Evolutionary conservation across 2,329 filamentous ascomycete species (phyloP).

Genomic region (Penicillium sclerotiorum): DNA sequence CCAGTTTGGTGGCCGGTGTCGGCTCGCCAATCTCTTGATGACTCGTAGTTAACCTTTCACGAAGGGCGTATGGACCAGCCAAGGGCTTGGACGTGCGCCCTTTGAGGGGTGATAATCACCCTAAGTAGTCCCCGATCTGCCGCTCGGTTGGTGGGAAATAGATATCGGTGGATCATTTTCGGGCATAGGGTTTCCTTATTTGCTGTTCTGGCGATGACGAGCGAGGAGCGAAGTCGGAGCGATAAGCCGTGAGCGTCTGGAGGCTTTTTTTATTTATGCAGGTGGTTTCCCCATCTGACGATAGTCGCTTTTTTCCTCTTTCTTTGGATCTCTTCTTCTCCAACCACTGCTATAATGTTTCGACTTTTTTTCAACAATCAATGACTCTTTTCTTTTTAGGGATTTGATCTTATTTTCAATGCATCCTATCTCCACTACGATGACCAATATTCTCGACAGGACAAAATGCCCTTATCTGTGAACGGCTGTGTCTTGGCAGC

Average conservation of each 20-base stretch:
- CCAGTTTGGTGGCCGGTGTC: not conserved
- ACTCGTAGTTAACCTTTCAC: not conserved
- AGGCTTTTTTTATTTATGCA: conserved; percentile 12
- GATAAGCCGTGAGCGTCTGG: conserved; percentile 11
- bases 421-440: not conserved
- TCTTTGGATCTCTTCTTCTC: conserved; percentile 2
- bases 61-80: conserved; percentile 2
- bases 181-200: not conserved
- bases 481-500: conserved; percentile 18
- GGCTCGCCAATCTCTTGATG: conserved; percentile 10
- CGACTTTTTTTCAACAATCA: not conserved
- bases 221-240: conserved; percentile 26
- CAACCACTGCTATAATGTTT: not conserved
- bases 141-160: conserved; percentile 6
- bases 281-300: conserved; percentile 1
- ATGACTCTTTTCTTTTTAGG: too few relatives aligned
- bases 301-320: conserved; percentile 1
- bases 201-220: conserved; percentile 8
- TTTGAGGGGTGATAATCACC: conserved; percentile 10
- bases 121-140: not conserved
- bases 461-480: conserved; percentile 16
- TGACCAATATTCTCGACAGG: conserved; percentile 23
- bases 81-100: conserved; percentile 16
- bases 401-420: not conserved
- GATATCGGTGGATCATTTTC: not conserved